A percentile compares a stretch with the other conserved stretches of the same genome.
phyloP scores from a whole-genome alignment of 352 stramenopile genomes.

The Globisporangium echinulatum region DNA sequence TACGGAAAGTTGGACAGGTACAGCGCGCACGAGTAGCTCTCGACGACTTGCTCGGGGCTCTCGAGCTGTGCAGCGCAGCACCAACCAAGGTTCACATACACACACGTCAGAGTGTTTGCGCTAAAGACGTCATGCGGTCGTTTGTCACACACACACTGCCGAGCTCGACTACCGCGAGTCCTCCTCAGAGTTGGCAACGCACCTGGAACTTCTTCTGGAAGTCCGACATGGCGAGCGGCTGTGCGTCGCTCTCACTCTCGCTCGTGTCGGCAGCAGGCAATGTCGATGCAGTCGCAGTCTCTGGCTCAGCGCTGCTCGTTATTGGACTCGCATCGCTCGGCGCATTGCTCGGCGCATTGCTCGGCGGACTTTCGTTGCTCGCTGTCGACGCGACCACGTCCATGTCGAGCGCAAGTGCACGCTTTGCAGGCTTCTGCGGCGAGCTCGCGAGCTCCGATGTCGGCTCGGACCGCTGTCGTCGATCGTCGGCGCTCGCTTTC shows the following conservation, averaged over 20 bases:
- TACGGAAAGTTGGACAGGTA: conserved; percentile 79
- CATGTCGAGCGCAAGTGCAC: conserved; percentile 6
- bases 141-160: neutral
- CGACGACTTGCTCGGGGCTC: conserved; percentile 67
- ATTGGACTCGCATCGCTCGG: conserved; percentile 1
- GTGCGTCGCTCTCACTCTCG: conserved; percentile 24
- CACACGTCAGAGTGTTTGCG: neutral
- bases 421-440: conserved; percentile 1
- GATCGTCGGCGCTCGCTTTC: conserved; percentile 13
- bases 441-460: neutral
- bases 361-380: neutral
- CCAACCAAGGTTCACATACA: neutral
- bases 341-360: neutral
- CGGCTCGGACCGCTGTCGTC: conserved; percentile 8
- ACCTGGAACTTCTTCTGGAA: conserved; percentile 85
- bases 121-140: neutral
- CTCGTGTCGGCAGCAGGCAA: conserved; percentile 8
- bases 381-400: conserved; percentile 7
- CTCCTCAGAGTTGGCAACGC: neutral
- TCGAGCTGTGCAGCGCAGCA: conserved; percentile 32
- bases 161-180: neutral
- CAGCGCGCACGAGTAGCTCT: conserved; percentile 78
- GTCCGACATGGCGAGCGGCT: conserved; percentile 52
- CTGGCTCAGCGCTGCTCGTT: neutral
- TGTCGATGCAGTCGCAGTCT: conserved; percentile 1